These are phyloP conservation scores for Pseudonitzschia pungens DNA, from an alignment of 108 stramenopile species.

Conservation along the genomic window DNA sequence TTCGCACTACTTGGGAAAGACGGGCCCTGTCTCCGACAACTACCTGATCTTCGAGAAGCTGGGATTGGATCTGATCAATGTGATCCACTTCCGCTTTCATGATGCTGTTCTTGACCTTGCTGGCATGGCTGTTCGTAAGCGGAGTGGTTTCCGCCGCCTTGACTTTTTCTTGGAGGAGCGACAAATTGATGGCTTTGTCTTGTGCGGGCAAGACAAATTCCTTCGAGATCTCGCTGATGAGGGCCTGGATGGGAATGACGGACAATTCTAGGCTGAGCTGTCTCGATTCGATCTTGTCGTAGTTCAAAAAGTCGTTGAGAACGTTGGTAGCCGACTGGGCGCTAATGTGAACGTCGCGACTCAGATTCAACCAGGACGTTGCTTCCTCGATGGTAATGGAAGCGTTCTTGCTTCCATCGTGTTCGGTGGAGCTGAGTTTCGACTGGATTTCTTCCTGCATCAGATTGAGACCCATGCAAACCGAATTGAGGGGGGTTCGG, in stretches of 20 bases:
- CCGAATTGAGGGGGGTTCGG: conserved; percentile 29
- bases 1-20: conserved; percentile 29
- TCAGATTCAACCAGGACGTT: conserved; percentile 12
- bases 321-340: conserved; percentile 37
- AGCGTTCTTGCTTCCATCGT: not conserved
- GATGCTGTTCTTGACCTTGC: not conserved
- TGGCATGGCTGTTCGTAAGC: not conserved
- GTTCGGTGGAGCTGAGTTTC: not conserved
- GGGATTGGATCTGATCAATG: not conserved
- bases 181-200: conserved; percentile 23
- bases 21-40: conserved; percentile 26
- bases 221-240: conserved; percentile 18
- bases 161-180: conserved; percentile 27
- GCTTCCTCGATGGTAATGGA: conserved; percentile 16
- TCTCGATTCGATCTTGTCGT: conserved; percentile 39
- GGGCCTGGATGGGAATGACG: conserved; percentile 17
- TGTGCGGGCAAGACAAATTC: conserved; percentile 31
- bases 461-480: conserved; percentile 29
- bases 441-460: conserved; percentile 25
- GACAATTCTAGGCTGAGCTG: conserved; percentile 21
- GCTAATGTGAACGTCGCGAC: conserved; percentile 12
- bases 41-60: conserved; percentile 4
- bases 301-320: conserved; percentile 36
- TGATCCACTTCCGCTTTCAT: not conserved
- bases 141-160: conserved; percentile 15